These are phyloP conservation scores for Endothia cerciana DNA, from an alignment of 2,329 filamentous ascomycete genomes.

Conservation along the genomic window DNA sequence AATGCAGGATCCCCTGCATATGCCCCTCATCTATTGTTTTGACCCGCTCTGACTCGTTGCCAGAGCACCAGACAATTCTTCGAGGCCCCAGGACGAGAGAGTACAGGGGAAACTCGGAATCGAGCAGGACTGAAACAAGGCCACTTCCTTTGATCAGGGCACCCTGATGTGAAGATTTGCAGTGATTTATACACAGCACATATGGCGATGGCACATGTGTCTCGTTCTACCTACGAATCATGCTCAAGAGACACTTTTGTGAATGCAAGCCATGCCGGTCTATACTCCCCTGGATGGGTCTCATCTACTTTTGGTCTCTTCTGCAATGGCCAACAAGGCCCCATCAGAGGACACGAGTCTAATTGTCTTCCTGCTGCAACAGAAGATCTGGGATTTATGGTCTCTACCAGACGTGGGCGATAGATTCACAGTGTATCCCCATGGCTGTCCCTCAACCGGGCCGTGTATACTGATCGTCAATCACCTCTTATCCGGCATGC, in stretches of 20 bases:
- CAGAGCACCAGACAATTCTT: conserved; percentile 8
- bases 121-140: neutral
- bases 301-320: neutral
- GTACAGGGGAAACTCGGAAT: too few species aligned
- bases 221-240: neutral
- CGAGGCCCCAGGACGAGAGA: neutral
- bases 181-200: neutral
- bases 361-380: neutral
- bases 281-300: neutral
- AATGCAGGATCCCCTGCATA: conserved; percentile 23
- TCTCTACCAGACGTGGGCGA: neutral
- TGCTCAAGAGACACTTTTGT: neutral
- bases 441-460: neutral
- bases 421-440: neutral
- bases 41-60: conserved; percentile 18
- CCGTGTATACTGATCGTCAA: neutral
- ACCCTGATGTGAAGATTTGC: neutral
- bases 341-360: neutral
- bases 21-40: conserved; percentile 26
- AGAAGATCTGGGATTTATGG: neutral
- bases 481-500: neutral
- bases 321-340: neutral
- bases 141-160: neutral
- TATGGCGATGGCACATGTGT: neutral
- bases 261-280: neutral